Percentiles rank a stretch among this genome's conserved stretches.
Conservation (phyloP, 768 basidiomycete genomes). For the Coprinopsis marcescibilis region DNA sequence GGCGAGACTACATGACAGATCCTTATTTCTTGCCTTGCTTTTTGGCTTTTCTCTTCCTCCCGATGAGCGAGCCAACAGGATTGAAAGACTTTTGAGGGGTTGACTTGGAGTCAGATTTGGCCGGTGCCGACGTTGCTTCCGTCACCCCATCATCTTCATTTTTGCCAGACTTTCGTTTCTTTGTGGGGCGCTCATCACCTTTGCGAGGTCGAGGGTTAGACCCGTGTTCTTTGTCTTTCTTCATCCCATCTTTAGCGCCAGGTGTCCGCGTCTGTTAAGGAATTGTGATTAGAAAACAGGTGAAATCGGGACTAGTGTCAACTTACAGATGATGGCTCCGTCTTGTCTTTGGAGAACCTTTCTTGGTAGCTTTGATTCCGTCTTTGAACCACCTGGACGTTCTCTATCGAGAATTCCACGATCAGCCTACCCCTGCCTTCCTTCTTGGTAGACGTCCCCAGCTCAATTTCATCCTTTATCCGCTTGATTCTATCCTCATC, state of each 20-base stretch:
- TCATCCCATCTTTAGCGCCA: background rate
- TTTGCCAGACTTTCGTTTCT: background rate
- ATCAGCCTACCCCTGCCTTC: slow-evolving; percentile 53
- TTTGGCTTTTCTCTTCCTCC: slow-evolving; percentile 71
- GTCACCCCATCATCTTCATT: background rate
- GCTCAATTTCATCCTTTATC: slow-evolving; percentile 46
- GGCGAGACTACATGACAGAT: too few relatives aligned
- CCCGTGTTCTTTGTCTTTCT: too few relatives aligned
- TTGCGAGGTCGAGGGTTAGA: too few relatives aligned
- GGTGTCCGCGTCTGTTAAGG: background rate
- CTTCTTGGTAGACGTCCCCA: slow-evolving; percentile 30
- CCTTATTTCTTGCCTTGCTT: too few relatives aligned
- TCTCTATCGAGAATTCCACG: slow-evolving; percentile 97
- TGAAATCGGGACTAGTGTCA: too few relatives aligned
- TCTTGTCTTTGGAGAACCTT: background rate
- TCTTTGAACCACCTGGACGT: slow-evolving; percentile 81
- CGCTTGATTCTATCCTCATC: slow-evolving; percentile 53
- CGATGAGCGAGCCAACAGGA: slow-evolving; percentile 65
- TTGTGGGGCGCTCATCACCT: too few relatives aligned
- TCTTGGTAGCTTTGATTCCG: slow-evolving; percentile 41
- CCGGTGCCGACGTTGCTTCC: slow-evolving; percentile 18
- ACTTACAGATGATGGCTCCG: background rate
- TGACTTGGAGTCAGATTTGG: slow-evolving; percentile 14
- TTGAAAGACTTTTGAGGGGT: slow-evolving; percentile 26
- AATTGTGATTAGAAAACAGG: background rate